A percentile compares a stretch with the other conserved stretches of the same genome.
These are phyloP conservation scores for Lichtheimia ramosa DNA, from an alignment of 371 early-diverging fungal species.

Conservation along the genomic window DNA sequence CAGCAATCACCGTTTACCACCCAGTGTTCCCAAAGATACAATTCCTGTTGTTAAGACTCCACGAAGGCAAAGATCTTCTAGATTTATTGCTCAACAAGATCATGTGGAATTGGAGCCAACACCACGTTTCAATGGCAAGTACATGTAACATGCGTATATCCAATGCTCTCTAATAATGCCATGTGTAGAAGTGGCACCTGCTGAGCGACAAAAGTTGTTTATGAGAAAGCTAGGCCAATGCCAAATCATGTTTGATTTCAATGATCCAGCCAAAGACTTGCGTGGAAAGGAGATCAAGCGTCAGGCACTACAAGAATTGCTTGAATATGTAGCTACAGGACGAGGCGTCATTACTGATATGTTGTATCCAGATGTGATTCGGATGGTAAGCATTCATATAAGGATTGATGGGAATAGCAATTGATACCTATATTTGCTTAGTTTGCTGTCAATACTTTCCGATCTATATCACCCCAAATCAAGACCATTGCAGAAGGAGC, in stretches of 20 bases:
- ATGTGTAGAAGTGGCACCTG: conserved; percentile 63
- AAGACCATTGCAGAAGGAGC: conserved; percentile 93
- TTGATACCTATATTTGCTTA: conserved; percentile 24
- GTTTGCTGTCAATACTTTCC: conserved; percentile 91
- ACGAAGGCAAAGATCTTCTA: conserved; percentile 81
- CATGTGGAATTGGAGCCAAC: conserved; percentile 78
- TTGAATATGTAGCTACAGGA: conserved; percentile 88
- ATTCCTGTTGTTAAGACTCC: conserved; percentile 81
- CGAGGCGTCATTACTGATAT: conserved; percentile 81
- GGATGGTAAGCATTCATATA: conserved; percentile 71
- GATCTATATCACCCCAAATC: conserved; percentile 92
- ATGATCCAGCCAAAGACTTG: conserved; percentile 80
- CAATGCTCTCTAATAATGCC: neutral
- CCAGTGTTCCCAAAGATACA: conserved; percentile 65
- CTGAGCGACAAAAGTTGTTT: conserved; percentile 79
- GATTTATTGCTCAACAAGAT: conserved; percentile 74
- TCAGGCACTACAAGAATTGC: conserved; percentile 83
- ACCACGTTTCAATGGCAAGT: conserved; percentile 70
- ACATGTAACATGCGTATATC: neutral
- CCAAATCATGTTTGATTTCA: conserved; percentile 90
- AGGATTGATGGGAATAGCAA: neutral
- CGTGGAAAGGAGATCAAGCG: conserved; percentile 95
- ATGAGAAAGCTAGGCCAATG: conserved; percentile 89
- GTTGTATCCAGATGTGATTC: conserved; percentile 86
- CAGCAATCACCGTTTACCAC: neutral